phyloP scores from a whole-genome alignment of 331 rosid species.

The Malus hybrid region DNA sequence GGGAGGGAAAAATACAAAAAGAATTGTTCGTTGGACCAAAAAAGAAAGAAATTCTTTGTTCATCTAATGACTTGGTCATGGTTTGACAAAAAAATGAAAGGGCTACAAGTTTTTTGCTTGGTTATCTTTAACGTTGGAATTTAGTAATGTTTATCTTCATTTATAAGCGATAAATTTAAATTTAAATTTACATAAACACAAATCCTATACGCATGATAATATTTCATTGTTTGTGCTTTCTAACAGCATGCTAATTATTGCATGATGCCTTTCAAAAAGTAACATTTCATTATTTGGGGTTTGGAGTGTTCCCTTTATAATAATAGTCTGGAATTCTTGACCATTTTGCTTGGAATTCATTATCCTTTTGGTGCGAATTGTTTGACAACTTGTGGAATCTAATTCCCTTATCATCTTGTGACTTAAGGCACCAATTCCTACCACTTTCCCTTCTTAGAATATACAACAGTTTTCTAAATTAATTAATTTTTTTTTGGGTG shows the following conservation, averaged over 20 bases:
- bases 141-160: too few species aligned
- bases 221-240: too few species aligned
- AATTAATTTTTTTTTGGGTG: too few species aligned
- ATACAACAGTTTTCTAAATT: neutral
- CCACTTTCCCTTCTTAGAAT: neutral
- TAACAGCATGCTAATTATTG: too few species aligned
- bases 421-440: neutral
- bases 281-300: neutral
- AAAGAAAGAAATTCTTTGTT: neutral
- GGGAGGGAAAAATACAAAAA: neutral
- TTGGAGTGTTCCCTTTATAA: neutral
- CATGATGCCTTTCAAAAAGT: neutral
- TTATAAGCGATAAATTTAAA: too few species aligned
- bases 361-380: neutral
- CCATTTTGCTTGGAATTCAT: neutral
- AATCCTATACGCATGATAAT: accelerated
- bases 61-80: neutral
- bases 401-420: neutral
- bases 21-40: neutral
- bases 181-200: too few species aligned
- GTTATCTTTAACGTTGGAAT: too few species aligned
- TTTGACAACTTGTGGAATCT: neutral
- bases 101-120: too few species aligned
- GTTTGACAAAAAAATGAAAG: too few species aligned
- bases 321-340: neutral